Percentiles rank a stretch among this genome's conserved stretches.
phyloP scores from a whole-genome alignment of 768 basidiomycete genomes.

The Tylopilus balloui region DNA sequence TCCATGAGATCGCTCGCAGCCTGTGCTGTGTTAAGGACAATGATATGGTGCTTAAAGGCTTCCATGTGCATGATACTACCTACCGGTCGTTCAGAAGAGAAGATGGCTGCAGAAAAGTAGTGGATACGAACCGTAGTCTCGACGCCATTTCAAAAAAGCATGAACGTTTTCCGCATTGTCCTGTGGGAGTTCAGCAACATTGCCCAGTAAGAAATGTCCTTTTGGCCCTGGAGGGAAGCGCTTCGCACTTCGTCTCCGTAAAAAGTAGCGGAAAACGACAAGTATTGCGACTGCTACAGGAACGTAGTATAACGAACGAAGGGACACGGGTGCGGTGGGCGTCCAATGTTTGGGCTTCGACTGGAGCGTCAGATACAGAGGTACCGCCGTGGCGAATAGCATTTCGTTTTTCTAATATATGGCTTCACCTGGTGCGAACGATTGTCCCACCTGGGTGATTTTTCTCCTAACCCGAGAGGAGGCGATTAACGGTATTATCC shows the following conservation, averaged over 20 bases:
- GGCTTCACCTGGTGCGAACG: background rate
- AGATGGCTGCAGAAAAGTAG: background rate
- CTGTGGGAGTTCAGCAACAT: background rate
- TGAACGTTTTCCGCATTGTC: background rate
- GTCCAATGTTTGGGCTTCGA: background rate
- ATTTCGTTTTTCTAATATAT: background rate
- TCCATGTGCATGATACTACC: background rate
- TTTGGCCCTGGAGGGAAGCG: slow-evolving; percentile 3
- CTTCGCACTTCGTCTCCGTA: background rate
- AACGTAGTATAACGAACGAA: background rate
- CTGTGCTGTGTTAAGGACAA: background rate
- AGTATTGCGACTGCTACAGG: background rate
- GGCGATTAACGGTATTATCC: background rate
- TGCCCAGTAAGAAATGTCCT: background rate
- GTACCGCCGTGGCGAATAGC: background rate
- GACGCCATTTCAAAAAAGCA: background rate
- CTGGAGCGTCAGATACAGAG: background rate
- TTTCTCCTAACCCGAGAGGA: background rate
- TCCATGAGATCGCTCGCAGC: slow-evolving; percentile 4
- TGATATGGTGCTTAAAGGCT: background rate
- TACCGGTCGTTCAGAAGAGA: background rate
- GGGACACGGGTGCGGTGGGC: background rate
- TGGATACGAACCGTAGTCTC: background rate
- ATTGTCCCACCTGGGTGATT: background rate
- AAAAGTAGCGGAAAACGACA: background rate